A percentile compares a stretch with the other conserved stretches of the same genome.
phyloP scores from a whole-genome alignment of 2,329 filamentous ascomycete genomes.

The Colletotrichum sp. region DNA sequence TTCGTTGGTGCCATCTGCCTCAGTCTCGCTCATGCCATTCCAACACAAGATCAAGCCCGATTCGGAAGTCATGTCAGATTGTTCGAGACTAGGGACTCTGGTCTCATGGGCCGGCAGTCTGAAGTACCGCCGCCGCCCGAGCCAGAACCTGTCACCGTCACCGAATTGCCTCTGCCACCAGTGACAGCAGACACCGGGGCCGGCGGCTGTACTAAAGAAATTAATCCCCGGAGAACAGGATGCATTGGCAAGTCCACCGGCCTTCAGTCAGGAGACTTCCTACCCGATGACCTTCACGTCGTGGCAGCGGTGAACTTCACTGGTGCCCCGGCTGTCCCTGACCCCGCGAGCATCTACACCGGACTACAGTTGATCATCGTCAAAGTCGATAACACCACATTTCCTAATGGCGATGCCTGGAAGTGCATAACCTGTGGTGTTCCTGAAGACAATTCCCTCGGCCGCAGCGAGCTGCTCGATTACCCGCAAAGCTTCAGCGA shows the following conservation, averaged over 20 bases:
- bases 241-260: constrained; percentile 32
- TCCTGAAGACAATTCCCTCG: constrained; percentile 32
- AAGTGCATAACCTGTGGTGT: constrained; percentile 53
- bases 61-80: background rate
- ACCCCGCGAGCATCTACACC: constrained; percentile 44
- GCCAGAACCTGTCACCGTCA: constrained; percentile 38
- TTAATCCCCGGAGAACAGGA: constrained; percentile 41
- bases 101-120: background rate
- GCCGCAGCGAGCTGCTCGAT: constrained; percentile 27
- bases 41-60: background rate
- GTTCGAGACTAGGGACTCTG: background rate
- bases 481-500: constrained; percentile 50
- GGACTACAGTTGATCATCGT: constrained; percentile 47
- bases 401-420: constrained; percentile 50
- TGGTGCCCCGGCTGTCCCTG: constrained; percentile 43
- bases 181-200: constrained; percentile 26
- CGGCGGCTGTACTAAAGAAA: constrained; percentile 35
- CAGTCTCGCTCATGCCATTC: background rate
- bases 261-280: constrained; percentile 33
- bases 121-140: constrained; percentile 27
- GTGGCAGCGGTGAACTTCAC: constrained; percentile 42
- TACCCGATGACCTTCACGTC: constrained; percentile 48
- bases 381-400: constrained; percentile 44
- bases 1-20: background rate
- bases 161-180: constrained; percentile 41